Conservation (phyloP, 169 alveolate genomes). For the Plasmodium ovale region DNA sequence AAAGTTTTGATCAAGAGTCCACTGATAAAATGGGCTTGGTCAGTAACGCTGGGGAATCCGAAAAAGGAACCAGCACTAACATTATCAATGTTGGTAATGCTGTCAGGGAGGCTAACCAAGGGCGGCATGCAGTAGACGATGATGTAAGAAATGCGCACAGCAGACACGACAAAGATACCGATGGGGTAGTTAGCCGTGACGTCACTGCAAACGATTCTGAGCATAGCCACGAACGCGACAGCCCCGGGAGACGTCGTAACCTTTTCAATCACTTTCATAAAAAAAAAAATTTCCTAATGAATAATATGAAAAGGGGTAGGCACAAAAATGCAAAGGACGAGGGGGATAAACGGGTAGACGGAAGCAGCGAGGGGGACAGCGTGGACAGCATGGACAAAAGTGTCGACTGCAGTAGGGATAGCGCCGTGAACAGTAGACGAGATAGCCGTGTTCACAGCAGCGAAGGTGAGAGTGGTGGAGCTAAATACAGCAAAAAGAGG, state of each 20-base stretch:
- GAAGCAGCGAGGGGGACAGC: background rate
- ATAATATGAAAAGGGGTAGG: slow-evolving; percentile 9
- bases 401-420: too few species aligned
- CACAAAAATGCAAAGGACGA: slow-evolving; percentile 18
- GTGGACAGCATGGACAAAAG: slow-evolving; percentile 14
- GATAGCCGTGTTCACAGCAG: slow-evolving; percentile 11
- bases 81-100: too few species aligned
- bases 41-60: background rate
- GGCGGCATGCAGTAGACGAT: too few species aligned
- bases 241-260: too few species aligned
- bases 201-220: too few species aligned
- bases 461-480: background rate
- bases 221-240: too few species aligned
- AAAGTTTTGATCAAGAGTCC: background rate
- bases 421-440: slow-evolving; percentile 38
- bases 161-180: too few species aligned
- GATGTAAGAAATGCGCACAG: too few species aligned
- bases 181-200: too few species aligned
- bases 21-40: background rate
- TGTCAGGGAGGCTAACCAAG: too few species aligned
- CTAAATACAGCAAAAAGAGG: too few species aligned
- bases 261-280: slow-evolving; percentile 8
- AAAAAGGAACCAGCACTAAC: too few species aligned
- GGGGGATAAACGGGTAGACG: background rate
- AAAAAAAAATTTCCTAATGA: slow-evolving; percentile 15